phyloP scores from a whole-genome alignment of 805 yeast species.

The Zygotorulaspora danielsina region DNA sequence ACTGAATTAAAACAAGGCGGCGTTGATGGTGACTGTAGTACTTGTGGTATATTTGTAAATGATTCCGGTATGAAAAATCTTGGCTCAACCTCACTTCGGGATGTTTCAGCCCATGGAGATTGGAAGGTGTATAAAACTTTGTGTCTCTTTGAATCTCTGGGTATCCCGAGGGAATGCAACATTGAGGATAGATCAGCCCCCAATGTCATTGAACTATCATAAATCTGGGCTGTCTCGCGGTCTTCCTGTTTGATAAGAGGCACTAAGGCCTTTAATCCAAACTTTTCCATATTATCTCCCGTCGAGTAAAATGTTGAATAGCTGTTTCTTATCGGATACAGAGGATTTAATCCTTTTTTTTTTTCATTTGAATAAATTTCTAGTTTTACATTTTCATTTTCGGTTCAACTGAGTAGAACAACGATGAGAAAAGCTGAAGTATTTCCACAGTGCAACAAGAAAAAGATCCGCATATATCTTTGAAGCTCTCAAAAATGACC shows the following conservation, averaged over 20 bases:
- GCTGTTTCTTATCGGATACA: too few relatives aligned
- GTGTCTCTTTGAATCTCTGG: conserved; percentile 23
- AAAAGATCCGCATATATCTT: conserved; percentile 1
- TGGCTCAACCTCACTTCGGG: conserved; percentile 88
- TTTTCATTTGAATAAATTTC: too few relatives aligned
- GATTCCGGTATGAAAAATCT: conserved; percentile 60
- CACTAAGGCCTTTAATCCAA: conserved; percentile 32
- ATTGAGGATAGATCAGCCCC: conserved; percentile 36
- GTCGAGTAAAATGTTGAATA: too few relatives aligned
- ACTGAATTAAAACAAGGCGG: conserved; percentile 36
- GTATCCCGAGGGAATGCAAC: conserved; percentile 34
- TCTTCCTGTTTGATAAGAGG: conserved; percentile 33
- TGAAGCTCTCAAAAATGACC: conserved; percentile 11
- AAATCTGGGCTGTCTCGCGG: conserved; percentile 19
- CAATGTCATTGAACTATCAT: conserved; percentile 34
- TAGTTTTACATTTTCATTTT: conserved; percentile 1
- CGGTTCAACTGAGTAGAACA: not conserved
- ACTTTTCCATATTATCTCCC: conserved; percentile 32
- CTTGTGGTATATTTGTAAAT: conserved; percentile 39
- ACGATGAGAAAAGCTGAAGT: not conserved
- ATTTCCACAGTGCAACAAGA: not conserved
- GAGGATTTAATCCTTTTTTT: too few relatives aligned
- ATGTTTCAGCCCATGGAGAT: conserved; percentile 94
- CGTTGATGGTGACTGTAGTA: conserved; percentile 27
- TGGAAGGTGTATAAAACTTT: conserved; percentile 53